Evolutionary conservation across 2,329 filamentous ascomycete genomes (phyloP), one percentile per base, ranked within the genome.

Genomic region (Elsinoe fawcettii): DNA sequence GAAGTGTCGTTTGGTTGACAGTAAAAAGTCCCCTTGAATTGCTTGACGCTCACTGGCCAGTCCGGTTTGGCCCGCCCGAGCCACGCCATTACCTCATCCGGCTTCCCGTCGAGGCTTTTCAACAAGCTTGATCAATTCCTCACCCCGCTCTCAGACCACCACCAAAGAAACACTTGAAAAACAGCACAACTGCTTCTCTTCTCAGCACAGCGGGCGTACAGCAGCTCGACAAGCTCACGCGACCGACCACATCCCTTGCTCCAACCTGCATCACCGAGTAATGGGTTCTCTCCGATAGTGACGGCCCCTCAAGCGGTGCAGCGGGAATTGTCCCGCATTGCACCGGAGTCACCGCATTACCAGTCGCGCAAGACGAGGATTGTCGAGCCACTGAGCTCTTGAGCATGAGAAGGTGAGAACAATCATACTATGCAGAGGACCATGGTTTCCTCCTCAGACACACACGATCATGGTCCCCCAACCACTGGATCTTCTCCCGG

Each of bases 391-490:
- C 23, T 18, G 22, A 53, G 18, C 20, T 18, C 22, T 53, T 36
- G 32, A 39, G 49, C 49, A 53, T 53, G 49, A 53, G 49, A 25
- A 53, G 49, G 49, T 53, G 32, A 53, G 49, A 22, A 36, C 18
- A 53, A n/a, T 22, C 22, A 44, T 22, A 41, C 23, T 25, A 36
- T 47, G 57, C 30, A 58, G 47, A 59, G 36, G 56, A 58, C 55
- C 41, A 58, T 57, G 46, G 44, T 53, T 51, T 54, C 60, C 46
- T 55, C 60, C 39, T 51, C 56, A 57, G 63, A 65, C 60, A 65
- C 66, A 22, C 65, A 65, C 57, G 66, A 67, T 55, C 63, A 66
- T 61, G 63, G 63, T 56, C 63, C 60, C 57, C 62, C 63, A 41
- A 41, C 20, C 58, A 46, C 39, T 41, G 58, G 16, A 44, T 46